Evolutionary conservation across 2,329 filamentous ascomycete genomes (phyloP).

Genomic region (Nemania abortiva): DNA sequence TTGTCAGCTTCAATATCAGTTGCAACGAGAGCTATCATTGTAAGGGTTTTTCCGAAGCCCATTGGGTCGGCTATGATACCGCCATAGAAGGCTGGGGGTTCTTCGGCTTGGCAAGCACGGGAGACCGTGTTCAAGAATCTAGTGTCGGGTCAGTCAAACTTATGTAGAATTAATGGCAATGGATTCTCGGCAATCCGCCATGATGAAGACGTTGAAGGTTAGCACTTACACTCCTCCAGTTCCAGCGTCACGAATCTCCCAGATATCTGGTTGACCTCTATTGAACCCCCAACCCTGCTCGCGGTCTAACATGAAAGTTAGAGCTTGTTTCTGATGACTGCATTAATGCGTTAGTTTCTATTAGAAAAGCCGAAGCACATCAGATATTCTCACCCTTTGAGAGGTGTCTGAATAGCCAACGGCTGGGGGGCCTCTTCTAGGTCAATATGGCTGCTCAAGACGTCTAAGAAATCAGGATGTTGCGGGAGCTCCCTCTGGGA

Average conservation of each 20-base stretch:
- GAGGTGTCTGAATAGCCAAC: neutral
- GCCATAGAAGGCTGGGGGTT: constrained; percentile 50
- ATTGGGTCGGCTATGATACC: constrained; percentile 62
- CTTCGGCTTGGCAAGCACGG: constrained; percentile 12
- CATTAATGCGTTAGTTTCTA: neutral
- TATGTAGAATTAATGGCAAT: constrained; percentile 35
- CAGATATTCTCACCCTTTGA: neutral
- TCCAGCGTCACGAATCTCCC: neutral
- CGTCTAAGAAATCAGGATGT: neutral
- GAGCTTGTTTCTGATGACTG: constrained; percentile 23
- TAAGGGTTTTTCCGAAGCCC: constrained; percentile 61
- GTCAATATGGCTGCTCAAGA: constrained; percentile 7
- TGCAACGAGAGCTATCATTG: constrained; percentile 58
- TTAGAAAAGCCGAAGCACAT: neutral
- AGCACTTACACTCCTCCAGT: neutral
- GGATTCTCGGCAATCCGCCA: neutral
- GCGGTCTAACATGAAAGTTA: constrained; percentile 22
- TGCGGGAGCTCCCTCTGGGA: neutral
- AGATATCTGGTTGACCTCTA: neutral
- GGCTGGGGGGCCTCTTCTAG: neutral
- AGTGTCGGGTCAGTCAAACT: neutral
- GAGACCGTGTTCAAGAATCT: constrained; percentile 50
- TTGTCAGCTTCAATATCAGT: neutral
- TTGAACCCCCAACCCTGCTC: constrained; percentile 21
- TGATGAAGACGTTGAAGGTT: neutral